Conservation (phyloP, 2,329 filamentous ascomycete species). For the Colletotrichum liaoningense region DNA sequence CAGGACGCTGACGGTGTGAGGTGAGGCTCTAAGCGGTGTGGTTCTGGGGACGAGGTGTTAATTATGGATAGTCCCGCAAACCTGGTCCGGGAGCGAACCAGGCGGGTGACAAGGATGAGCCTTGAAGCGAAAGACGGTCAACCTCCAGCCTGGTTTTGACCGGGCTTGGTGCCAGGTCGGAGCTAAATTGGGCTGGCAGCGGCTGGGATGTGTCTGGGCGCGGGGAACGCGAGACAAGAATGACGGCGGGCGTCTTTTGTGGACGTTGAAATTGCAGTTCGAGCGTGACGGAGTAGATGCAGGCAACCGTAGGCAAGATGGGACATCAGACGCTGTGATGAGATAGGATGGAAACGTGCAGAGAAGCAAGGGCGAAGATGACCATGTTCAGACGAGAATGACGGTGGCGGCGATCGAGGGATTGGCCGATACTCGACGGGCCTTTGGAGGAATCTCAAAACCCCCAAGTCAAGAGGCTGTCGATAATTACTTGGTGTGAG, state of each 20-base stretch:
- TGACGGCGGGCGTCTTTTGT: slow-evolving; percentile 26
- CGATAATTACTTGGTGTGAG: not conserved
- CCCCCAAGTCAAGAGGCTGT: slow-evolving; percentile 1
- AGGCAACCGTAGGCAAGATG: slow-evolving; percentile 19
- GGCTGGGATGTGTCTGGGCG: slow-evolving; percentile 27
- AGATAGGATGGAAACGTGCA: slow-evolving; percentile 27
- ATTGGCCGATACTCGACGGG: slow-evolving; percentile 15
- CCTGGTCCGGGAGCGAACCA: slow-evolving; percentile 29
- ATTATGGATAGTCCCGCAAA: slow-evolving; percentile 33
- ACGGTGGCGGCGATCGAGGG: not conserved
- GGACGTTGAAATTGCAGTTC: slow-evolving; percentile 27
- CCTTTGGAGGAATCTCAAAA: slow-evolving; percentile 30
- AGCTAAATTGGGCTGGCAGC: slow-evolving; percentile 30
- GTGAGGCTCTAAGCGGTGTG: slow-evolving; percentile 35
- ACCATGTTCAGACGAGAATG: slow-evolving; percentile 34
- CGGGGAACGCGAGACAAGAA: slow-evolving; percentile 29
- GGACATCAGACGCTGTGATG: slow-evolving; percentile 32
- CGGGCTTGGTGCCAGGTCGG: slow-evolving; percentile 24
- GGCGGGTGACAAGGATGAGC: slow-evolving; percentile 36
- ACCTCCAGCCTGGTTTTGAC: slow-evolving; percentile 26
- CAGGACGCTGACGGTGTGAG: slow-evolving; percentile 16
- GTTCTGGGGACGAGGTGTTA: slow-evolving; percentile 25
- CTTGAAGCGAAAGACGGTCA: slow-evolving; percentile 37
- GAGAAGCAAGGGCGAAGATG: slow-evolving; percentile 22
- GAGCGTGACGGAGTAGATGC: slow-evolving; percentile 30